phyloP scores from a whole-genome alignment of 805 yeast species.

The Myxozyma vanderwaltii region DNA sequence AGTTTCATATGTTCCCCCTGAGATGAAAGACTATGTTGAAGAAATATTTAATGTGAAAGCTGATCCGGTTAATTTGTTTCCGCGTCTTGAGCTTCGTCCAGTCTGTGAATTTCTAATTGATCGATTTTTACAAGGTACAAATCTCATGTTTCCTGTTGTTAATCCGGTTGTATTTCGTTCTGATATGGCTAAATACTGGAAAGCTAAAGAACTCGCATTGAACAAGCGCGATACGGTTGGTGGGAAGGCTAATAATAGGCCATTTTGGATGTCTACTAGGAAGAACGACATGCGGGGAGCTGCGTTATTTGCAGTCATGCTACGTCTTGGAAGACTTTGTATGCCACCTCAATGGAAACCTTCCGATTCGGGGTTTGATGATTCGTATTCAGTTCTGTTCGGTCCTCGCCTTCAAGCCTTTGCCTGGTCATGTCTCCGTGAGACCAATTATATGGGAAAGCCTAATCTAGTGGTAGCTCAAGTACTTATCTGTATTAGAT shows the following conservation, averaged over 20 bases:
- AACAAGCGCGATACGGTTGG: background rate
- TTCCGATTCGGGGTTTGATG: slow-evolving; percentile 27
- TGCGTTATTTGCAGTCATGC: slow-evolving; percentile 27
- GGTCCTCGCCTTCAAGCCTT: slow-evolving; percentile 20
- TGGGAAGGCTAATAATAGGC: background rate
- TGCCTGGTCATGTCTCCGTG: slow-evolving; percentile 25
- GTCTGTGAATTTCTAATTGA: slow-evolving; percentile 34
- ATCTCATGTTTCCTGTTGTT: slow-evolving; percentile 32
- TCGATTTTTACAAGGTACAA: slow-evolving; percentile 31
- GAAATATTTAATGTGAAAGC: slow-evolving; percentile 16
- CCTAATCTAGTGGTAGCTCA: slow-evolving; percentile 27
- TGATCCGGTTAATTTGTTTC: slow-evolving; percentile 18
- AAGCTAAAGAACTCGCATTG: slow-evolving; percentile 15
- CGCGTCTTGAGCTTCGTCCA: slow-evolving; percentile 34
- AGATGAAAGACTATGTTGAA: slow-evolving; percentile 3
- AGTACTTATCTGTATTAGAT: slow-evolving; percentile 34
- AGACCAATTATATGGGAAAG: slow-evolving; percentile 30
- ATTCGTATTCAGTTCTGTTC: slow-evolving; percentile 15
- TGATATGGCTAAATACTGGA: slow-evolving; percentile 29
- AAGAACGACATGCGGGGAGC: slow-evolving; percentile 32
- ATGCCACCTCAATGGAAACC: slow-evolving; percentile 34
- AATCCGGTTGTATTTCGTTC: slow-evolving; percentile 27
- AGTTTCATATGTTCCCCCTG: slow-evolving; percentile 11
- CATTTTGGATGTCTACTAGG: slow-evolving; percentile 20
- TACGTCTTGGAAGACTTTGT: slow-evolving; percentile 34